These are phyloP conservation scores for Parmelia sp. DNA, from an alignment of 495 filamentous ascomycete species.

Conservation along the genomic window DNA sequence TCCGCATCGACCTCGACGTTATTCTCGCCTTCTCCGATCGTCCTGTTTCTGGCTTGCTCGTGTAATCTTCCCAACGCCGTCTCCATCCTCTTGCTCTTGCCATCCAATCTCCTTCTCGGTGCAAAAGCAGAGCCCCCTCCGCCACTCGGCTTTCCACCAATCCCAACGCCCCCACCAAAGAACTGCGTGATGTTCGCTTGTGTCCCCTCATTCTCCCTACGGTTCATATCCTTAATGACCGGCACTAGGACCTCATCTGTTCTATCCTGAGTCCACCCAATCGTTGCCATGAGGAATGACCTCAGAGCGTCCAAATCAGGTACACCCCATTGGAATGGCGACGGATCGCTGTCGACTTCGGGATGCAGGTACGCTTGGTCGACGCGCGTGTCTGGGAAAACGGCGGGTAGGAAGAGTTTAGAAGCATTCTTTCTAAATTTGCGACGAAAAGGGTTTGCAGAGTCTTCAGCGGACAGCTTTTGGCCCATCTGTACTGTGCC, in stretches of 20 bases:
- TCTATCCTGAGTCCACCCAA: constrained; percentile 84
- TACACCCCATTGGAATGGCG: constrained; percentile 87
- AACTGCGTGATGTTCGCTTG: constrained; percentile 94
- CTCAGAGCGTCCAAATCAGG: constrained; percentile 83
- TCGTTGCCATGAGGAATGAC: constrained; percentile 82
- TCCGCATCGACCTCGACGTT: background rate
- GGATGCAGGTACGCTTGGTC: constrained; percentile 77
- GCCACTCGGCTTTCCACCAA: constrained; percentile 32
- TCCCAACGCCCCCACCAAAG: constrained; percentile 59
- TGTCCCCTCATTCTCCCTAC: constrained; percentile 75
- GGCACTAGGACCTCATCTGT: constrained; percentile 94
- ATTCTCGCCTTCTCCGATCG: constrained; percentile 12
- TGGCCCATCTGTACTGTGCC: constrained; percentile 57
- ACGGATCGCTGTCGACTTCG: constrained; percentile 71
- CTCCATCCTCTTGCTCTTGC: constrained; percentile 75
- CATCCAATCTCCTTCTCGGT: constrained; percentile 55
- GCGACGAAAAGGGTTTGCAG: constrained; percentile 58
- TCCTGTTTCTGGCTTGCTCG: constrained; percentile 42
- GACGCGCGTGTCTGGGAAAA: constrained; percentile 70
- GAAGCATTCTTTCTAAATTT: constrained; percentile 76
- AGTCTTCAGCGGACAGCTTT: constrained; percentile 36
- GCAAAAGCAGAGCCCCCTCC: constrained; percentile 63
- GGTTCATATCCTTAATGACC: constrained; percentile 91
- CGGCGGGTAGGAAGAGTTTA: constrained; percentile 75
- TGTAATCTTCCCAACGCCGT: constrained; percentile 67